Evolutionary conservation across 805 yeast species (phyloP).

Genomic region (Ogataea populi-albae): DNA sequence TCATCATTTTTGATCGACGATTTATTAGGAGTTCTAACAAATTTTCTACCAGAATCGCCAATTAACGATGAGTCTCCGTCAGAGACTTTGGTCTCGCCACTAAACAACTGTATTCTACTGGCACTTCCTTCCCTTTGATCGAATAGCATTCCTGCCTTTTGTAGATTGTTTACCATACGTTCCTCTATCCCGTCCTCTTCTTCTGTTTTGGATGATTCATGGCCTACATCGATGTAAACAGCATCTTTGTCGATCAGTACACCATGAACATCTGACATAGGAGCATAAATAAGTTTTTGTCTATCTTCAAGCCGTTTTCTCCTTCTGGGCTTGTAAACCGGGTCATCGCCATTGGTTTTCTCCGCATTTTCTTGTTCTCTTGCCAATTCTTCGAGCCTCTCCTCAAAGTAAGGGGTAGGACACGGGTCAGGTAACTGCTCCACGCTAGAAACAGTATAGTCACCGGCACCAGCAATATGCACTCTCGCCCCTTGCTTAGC

Average conservation of each 20-base stretch:
- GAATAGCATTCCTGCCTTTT: conserved; percentile 60
- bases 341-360: conserved; percentile 54
- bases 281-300: conserved; percentile 93
- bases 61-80: conserved; percentile 32
- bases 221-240: conserved; percentile 83
- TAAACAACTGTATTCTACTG: conserved; percentile 71
- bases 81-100: conserved; percentile 37
- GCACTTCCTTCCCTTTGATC: conserved; percentile 40
- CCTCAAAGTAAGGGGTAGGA: conserved; percentile 93
- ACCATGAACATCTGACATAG: conserved; percentile 99
- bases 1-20: conserved; percentile 45
- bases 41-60: conserved; percentile 58
- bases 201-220: conserved; percentile 26
- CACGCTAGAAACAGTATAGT: conserved; percentile 65
- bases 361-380: conserved; percentile 68
- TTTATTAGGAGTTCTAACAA: conserved; percentile 59
- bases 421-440: conserved; percentile 98
- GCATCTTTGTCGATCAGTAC: conserved; percentile 96
- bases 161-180: conserved; percentile 76
- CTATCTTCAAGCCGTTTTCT: conserved; percentile 91
- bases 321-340: conserved; percentile 53
- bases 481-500: conserved; percentile 66
- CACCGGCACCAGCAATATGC: conserved; percentile 97
- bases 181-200: conserved; percentile 75
- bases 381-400: conserved; percentile 76